Percentiles rank a stretch among this genome's conserved stretches.
Evolutionary conservation across 164 flowering plant genomes (phyloP).

Genomic region (Macadamia tetraphylla): DNA sequence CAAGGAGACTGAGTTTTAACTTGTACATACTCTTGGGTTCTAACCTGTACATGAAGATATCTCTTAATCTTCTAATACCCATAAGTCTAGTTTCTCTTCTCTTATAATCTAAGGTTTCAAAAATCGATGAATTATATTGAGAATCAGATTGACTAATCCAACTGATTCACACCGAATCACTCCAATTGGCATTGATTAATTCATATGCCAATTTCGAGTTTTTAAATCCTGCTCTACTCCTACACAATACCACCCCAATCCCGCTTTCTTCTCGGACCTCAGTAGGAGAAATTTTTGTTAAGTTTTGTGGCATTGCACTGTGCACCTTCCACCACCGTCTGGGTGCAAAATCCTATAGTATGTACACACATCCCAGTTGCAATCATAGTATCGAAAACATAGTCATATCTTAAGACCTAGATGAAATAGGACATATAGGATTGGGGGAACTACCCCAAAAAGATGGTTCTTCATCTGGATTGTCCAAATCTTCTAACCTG

Average conservation of each 20-base stretch:
- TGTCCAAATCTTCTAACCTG: too few species aligned
- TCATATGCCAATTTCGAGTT: too few species aligned
- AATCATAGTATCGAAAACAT: conserved; percentile 88
- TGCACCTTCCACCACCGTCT: conserved; percentile 84
- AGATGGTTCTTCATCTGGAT: conserved; percentile 52
- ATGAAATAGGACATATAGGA: conserved; percentile 79
- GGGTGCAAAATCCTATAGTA: conserved; percentile 78
- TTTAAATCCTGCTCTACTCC: conserved; percentile 62
- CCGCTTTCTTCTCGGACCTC: conserved; percentile 78
- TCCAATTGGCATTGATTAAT: too few species aligned
- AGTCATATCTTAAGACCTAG: conserved; percentile 86
- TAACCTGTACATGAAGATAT: too few species aligned
- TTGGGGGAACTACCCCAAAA: conserved; percentile 83
- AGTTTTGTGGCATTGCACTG: conserved; percentile 74
- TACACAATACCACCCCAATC: conserved; percentile 81
- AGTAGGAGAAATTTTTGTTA: conserved; percentile 71
- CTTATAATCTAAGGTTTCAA: too few species aligned
- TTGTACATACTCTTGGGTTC: too few species aligned
- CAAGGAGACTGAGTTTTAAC: too few species aligned
- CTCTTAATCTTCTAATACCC: too few species aligned
- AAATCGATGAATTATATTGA: too few species aligned
- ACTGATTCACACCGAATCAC: too few species aligned
- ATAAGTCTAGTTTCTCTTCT: too few species aligned
- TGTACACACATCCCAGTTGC: conserved; percentile 81
- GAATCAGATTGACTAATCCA: too few species aligned